Evolutionary conservation across 352 stramenopile genomes (phyloP).

Genomic region (Globisporangium barbulae): DNA sequence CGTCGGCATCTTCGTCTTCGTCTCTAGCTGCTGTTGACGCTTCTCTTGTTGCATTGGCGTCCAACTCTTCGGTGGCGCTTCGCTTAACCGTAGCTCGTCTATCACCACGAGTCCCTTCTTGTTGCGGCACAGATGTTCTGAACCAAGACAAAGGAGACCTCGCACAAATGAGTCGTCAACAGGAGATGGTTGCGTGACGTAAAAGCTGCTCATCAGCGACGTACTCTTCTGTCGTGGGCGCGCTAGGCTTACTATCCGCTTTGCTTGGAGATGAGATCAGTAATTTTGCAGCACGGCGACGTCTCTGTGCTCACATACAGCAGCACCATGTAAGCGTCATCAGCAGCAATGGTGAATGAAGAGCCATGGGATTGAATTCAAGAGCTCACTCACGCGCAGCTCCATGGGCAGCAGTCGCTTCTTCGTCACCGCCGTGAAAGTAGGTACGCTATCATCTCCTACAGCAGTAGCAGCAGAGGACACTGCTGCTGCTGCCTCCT

Average conservation of each 20-base stretch:
- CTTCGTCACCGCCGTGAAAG: constrained; percentile 26
- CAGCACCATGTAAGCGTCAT: constrained; percentile 3
- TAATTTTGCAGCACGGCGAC: constrained; percentile 56
- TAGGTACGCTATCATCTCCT: background rate
- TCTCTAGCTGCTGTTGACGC: background rate
- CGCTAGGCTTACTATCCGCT: background rate
- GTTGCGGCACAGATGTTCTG: background rate
- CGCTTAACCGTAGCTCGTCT: background rate
- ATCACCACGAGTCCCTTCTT: background rate
- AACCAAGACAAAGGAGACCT: background rate
- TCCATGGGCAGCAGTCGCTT: constrained; percentile 73
- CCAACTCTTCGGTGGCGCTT: background rate
- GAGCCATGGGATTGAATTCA: background rate
- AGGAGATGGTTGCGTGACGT: background rate
- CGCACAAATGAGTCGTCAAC: background rate
- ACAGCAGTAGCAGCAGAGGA: background rate
- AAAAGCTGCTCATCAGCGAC: background rate
- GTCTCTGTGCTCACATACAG: constrained; percentile 32
- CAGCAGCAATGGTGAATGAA: background rate
- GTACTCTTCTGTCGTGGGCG: background rate
- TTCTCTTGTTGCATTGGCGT: background rate
- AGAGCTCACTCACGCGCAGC: constrained; percentile 41
- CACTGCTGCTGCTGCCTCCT: background rate
- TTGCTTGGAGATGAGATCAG: constrained; percentile 14
- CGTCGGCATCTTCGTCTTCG: background rate